Evolutionary conservation across 257 asterid species (phyloP).

Genomic region (Coffea eugenioides): DNA sequence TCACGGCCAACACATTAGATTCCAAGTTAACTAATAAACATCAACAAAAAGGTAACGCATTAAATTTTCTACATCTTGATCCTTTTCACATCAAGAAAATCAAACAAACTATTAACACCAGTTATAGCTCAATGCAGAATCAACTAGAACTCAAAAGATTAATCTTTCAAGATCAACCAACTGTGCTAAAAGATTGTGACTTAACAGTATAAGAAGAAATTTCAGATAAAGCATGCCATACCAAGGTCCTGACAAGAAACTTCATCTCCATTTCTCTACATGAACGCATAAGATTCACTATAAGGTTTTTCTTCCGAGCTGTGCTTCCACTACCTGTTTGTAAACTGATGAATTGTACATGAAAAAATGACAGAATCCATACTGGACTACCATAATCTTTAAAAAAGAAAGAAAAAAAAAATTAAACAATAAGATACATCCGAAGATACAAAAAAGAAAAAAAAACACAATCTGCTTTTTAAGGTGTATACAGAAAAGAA

Average conservation of each 20-base stretch:
- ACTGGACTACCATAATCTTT: slow-evolving; percentile 10
- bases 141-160: not conserved
- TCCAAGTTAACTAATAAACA: not conserved
- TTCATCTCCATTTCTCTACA: slow-evolving; percentile 94
- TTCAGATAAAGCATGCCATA: slow-evolving; percentile 25
- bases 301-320: slow-evolving; percentile 67
- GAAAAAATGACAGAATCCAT: slow-evolving; percentile 24
- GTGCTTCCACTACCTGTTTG: slow-evolving; percentile 92
- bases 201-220: not conserved
- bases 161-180: not conserved
- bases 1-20: not conserved
- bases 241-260: slow-evolving; percentile 88
- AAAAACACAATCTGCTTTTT: not conserved
- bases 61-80: not conserved
- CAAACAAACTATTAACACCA: not conserved
- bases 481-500: not conserved
- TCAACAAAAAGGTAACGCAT: not conserved
- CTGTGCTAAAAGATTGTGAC: not conserved
- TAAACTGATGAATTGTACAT: slow-evolving; percentile 61
- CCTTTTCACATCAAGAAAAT: not conserved
- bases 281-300: slow-evolving; percentile 82
- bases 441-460: not conserved
- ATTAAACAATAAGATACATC: not conserved
- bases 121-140: not conserved
- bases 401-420: not conserved